These are phyloP conservation scores for Colletotrichum agaves DNA, from an alignment of 2,329 filamentous ascomycete genomes.

Conservation along the genomic window DNA sequence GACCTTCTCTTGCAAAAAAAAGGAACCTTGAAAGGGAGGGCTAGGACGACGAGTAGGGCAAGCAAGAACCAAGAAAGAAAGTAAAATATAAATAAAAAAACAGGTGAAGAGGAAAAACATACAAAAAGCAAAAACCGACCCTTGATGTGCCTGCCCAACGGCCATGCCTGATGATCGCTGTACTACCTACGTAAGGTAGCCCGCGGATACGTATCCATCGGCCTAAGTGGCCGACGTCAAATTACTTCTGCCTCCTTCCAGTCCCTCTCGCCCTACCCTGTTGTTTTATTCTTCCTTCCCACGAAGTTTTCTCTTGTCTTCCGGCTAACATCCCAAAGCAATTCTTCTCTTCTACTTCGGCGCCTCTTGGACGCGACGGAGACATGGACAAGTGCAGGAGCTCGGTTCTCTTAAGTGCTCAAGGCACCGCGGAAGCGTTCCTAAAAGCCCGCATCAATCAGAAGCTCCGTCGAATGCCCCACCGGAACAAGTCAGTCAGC, in stretches of 20 bases:
- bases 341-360: constrained; percentile 31
- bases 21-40: neutral
- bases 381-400: constrained; percentile 28
- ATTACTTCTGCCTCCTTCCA: neutral
- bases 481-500: constrained; percentile 34
- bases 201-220: neutral
- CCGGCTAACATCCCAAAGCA: constrained; percentile 30
- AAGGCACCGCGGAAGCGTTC: constrained; percentile 34
- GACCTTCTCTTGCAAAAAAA: constrained; percentile 21
- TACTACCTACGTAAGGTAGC: too few relatives aligned
- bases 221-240: neutral
- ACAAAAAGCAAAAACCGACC: neutral
- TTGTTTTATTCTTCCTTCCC: neutral
- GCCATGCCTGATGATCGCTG: neutral
- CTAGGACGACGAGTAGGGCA: constrained; percentile 23
- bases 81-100: too few relatives aligned
- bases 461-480: constrained; percentile 25
- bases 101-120: neutral
- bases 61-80: constrained; percentile 11
- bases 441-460: constrained; percentile 35
- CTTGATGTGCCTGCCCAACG: constrained; percentile 2
- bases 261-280: neutral
- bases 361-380: constrained; percentile 9
- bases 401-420: constrained; percentile 20
- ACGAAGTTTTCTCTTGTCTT: constrained; percentile 9